phyloP scores from a whole-genome alignment of 306 rosid genomes.

The Abrus pulchellus region DNA sequence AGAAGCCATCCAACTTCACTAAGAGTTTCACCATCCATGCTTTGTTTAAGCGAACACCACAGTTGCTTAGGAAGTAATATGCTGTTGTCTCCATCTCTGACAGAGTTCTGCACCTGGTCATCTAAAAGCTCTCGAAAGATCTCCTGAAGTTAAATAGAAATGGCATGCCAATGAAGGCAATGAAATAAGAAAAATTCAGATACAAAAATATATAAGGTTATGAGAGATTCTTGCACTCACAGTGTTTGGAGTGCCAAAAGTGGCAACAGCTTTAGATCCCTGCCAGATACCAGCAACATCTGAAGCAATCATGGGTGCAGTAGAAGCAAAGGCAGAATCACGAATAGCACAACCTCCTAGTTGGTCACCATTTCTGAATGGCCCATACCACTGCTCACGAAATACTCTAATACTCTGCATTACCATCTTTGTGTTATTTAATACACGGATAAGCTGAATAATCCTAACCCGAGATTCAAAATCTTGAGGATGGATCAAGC shows the following conservation, averaged over 20 bases:
- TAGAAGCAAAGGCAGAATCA: slow-evolving; percentile 90
- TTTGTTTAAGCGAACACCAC: slow-evolving; percentile 82
- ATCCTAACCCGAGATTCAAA: slow-evolving; percentile 87
- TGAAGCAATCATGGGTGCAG: slow-evolving; percentile 69
- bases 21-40: slow-evolving; percentile 61
- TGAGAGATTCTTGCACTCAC: slow-evolving; percentile 60
- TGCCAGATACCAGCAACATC: slow-evolving; percentile 82
- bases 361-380: slow-evolving; percentile 95
- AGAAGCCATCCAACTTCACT: slow-evolving; percentile 94
- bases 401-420: slow-evolving; percentile 67
- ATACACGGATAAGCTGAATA: slow-evolving; percentile 64
- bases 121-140: slow-evolving; percentile 61
- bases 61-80: slow-evolving; percentile 88
- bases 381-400: slow-evolving; percentile 99
- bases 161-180: slow-evolving; percentile 15
- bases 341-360: slow-evolving; percentile 93
- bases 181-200: slow-evolving; percentile 3
- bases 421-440: slow-evolving; percentile 51
- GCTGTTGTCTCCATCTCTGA: slow-evolving; percentile 64
- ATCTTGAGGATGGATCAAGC: slow-evolving; percentile 87
- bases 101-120: slow-evolving; percentile 50
- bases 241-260: slow-evolving; percentile 52
- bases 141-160: slow-evolving; percentile 55
- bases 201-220: slow-evolving; percentile 8
- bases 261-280: slow-evolving; percentile 64